A percentile compares a stretch with the other conserved stretches of the same genome.
Conservation (phyloP, 108 stramenopile genomes). For the Pseudonitzschia pungens region DNA sequence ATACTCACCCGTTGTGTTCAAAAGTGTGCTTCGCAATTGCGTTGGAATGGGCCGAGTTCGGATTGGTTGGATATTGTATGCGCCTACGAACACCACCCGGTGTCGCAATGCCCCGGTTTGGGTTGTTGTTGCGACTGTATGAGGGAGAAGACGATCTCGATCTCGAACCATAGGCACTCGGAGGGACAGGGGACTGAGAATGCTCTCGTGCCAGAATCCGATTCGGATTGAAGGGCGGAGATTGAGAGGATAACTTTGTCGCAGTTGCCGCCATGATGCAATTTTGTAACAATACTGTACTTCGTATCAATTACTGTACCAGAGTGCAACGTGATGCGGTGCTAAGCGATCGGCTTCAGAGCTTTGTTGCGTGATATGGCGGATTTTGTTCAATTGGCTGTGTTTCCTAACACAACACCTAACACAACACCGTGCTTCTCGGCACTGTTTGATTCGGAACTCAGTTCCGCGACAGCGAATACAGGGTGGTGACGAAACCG, state of each 20-base stretch:
- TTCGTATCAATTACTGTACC: too few relatives aligned
- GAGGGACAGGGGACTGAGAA: conserved; percentile 27
- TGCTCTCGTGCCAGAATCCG: conserved; percentile 24
- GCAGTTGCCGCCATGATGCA: conserved; percentile 23
- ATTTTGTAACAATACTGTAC: too few relatives aligned
- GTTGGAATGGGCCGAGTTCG: conserved; percentile 39
- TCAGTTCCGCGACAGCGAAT: too few relatives aligned
- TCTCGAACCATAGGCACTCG: conserved; percentile 15
- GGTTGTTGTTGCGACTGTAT: neutral
- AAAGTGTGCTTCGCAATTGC: conserved; percentile 52
- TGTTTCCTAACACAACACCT: too few relatives aligned
- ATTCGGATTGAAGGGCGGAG: conserved; percentile 63
- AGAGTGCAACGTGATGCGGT: neutral
- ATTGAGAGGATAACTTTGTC: conserved; percentile 49
- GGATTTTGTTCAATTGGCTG: neutral
- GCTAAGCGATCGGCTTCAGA: neutral
- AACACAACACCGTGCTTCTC: too few relatives aligned
- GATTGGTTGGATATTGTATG: conserved; percentile 15
- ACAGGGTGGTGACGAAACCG: too few relatives aligned
- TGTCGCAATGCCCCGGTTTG: neutral
- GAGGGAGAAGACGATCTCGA: conserved; percentile 35
- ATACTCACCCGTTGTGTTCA: conserved; percentile 49
- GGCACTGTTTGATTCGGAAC: too few relatives aligned
- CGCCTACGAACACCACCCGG: neutral
- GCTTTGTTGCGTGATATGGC: neutral